Conservation (phyloP, 805 yeast genomes). For the Saccharomycopsis fibuligera region DNA sequence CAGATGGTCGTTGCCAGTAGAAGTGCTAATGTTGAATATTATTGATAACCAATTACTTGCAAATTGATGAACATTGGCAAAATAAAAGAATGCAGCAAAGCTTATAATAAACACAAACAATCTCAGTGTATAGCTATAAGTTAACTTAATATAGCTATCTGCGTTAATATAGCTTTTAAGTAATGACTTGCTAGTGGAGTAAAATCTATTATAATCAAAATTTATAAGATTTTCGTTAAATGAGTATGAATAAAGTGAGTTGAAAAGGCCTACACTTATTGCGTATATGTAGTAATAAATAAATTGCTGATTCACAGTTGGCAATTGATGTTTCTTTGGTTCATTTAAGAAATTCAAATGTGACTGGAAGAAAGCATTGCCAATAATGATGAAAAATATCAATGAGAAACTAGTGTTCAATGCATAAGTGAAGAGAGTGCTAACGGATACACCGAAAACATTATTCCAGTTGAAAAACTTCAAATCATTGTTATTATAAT, state of each 20-base stretch:
- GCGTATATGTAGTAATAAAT: constrained; percentile 14
- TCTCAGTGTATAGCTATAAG: neutral
- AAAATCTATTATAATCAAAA: constrained; percentile 8
- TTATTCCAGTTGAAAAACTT: constrained; percentile 2
- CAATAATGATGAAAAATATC: constrained; percentile 6
- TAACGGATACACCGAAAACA: neutral
- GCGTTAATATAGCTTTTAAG: neutral
- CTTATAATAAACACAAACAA: neutral
- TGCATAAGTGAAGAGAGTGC: neutral
- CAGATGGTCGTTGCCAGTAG: neutral
- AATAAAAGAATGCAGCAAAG: neutral
- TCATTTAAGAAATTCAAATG: neutral
- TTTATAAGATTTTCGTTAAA: constrained; percentile 10
- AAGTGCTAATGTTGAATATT: neutral
- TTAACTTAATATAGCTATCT: neutral
- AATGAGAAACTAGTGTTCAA: neutral
- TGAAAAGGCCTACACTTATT: neutral
- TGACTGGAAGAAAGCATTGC: constrained; percentile 3
- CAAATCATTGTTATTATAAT: constrained; percentile 4
- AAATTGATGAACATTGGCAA: constrained; percentile 1
- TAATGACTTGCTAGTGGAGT: neutral
- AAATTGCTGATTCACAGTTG: constrained; percentile 11
- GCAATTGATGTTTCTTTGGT: constrained; percentile 15
- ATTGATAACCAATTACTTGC: neutral
- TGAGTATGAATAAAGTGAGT: neutral